phyloP scores from a whole-genome alignment of 441 rosid genomes.

The Eruca vesicaria region DNA sequence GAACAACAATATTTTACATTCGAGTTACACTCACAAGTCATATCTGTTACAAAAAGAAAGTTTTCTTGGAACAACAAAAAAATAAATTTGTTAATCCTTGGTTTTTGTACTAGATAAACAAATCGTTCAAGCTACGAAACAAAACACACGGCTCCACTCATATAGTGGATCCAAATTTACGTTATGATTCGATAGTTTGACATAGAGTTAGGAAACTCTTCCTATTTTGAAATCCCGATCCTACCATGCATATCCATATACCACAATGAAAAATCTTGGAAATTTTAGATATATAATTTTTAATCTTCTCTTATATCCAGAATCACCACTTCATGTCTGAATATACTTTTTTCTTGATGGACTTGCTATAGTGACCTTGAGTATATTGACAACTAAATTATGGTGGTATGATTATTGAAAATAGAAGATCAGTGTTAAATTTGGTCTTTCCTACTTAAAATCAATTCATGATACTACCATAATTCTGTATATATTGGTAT shows the following conservation, averaged over 20 bases:
- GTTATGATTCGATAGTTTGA: background rate
- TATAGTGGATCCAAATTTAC: slow-evolving; percentile 5
- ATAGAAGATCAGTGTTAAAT: too few relatives aligned
- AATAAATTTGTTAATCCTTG: background rate
- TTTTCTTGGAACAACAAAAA: background rate
- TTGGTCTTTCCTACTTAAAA: too few relatives aligned
- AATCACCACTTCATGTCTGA: background rate
- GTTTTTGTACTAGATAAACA: background rate
- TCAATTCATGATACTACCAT: too few relatives aligned
- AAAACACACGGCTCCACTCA: slow-evolving; percentile 17
- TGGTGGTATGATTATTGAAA: too few relatives aligned
- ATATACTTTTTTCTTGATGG: too few relatives aligned
- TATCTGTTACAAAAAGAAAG: too few relatives aligned
- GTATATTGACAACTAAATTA: too few relatives aligned
- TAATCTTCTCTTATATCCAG: background rate
- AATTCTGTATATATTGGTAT: too few relatives aligned
- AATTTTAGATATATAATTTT: background rate
- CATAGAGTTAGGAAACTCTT: background rate
- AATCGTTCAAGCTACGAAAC: slow-evolving; percentile 3
- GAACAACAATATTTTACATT: background rate
- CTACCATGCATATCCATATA: background rate
- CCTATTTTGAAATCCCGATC: background rate
- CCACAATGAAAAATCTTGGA: background rate
- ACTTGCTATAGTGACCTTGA: too few relatives aligned
- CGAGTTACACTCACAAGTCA: background rate